Base-by-base conservation (phyloP, 2,329 filamentous ascomycete genomes). In the Sporothrix euskadiensis region DNA sequence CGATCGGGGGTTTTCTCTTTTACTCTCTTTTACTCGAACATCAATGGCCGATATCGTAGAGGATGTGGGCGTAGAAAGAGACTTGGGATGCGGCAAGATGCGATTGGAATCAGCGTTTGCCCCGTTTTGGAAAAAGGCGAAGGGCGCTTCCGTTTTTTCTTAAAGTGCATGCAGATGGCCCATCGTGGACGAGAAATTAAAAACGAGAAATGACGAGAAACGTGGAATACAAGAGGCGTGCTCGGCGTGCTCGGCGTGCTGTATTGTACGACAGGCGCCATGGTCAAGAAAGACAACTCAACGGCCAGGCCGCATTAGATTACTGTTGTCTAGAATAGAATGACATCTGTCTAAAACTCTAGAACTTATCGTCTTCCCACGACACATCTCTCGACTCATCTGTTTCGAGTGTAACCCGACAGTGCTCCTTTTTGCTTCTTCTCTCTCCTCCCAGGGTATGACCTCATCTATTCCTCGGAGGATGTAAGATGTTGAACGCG, bases 361-460 rank as follows among this genome's bases (percentile, higher is more conserved):
- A 41, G 19, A 63, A 63, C 32, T 3, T 41, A 35, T 41, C n/a
- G 26, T 44, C 35, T 19, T 65, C 16, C 10, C 4, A 26, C 22
- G 12, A 12, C 52, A 35, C 8, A 35, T 22, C 7, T 65, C 35
- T 44, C 32, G 59, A 41, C 12, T 26, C n/a, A 19, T 44, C 59
- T 44, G 59, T 63, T 63, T 63, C 35, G 59, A 35, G 59, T 65
- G 59, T 41, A 22, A 65, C 59, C 59, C 59, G 59, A 44, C n/a
- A 41, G 19, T 16, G 19, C 32, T 41, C 14, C 59, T 26, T 26
- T 2, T 26, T 26, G 2, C 26, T 26, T 26, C 16, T 19, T 41
- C 35, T n/a, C 8, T 12, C 8, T 9, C 19, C 52, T 54, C 10
- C 4, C 39, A 44, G 35, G 35, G 35, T 65, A 65, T 65, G 59